Conservation (phyloP, 1,139 yeast genomes). For the Nakaseomyces nivariensis region DNA sequence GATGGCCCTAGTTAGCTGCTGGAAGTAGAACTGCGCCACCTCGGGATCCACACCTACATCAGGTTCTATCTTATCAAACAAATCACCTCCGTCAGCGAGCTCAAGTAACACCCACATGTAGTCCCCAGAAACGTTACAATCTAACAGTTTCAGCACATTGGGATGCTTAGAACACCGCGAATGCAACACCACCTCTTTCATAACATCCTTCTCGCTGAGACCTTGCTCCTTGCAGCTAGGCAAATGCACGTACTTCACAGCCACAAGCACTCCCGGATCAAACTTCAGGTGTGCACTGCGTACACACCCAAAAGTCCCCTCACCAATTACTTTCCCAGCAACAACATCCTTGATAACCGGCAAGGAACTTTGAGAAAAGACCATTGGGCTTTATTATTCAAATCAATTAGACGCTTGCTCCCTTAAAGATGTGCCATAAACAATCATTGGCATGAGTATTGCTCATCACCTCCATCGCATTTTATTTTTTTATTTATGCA, state of each 20-base stretch:
- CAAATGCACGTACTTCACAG: slow-evolving; percentile 48
- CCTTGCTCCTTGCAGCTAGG: slow-evolving; percentile 38
- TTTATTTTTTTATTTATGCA: no score
- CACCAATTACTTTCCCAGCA: slow-evolving; percentile 36
- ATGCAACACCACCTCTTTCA: slow-evolving; percentile 45
- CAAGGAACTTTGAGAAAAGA: slow-evolving; percentile 28
- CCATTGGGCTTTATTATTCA: slow-evolving; percentile 3
- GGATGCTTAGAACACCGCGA: slow-evolving; percentile 46
- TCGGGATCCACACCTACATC: slow-evolving; percentile 59
- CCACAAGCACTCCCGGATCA: slow-evolving; percentile 33
- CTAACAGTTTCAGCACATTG: slow-evolving; percentile 45
- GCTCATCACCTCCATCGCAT: no score
- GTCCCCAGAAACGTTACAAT: slow-evolving; percentile 40
- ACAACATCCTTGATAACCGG: slow-evolving; percentile 32
- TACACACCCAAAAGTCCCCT: slow-evolving; percentile 40
- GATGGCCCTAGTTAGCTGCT: slow-evolving; percentile 49
- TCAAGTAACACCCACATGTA: slow-evolving; percentile 60
- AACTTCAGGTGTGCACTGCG: slow-evolving; percentile 29
- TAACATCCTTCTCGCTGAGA: slow-evolving; percentile 37
- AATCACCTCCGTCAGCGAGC: slow-evolving; percentile 58
- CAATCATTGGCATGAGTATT: no score
- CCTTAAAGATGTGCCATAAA: no score
- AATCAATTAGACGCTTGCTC: no score
- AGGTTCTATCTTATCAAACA: slow-evolving; percentile 66
- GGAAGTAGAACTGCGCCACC: slow-evolving; percentile 58